Evolutionary conservation across 805 yeast genomes (phyloP).

Genomic region (Cyberlindnera euphorbiae): DNA sequence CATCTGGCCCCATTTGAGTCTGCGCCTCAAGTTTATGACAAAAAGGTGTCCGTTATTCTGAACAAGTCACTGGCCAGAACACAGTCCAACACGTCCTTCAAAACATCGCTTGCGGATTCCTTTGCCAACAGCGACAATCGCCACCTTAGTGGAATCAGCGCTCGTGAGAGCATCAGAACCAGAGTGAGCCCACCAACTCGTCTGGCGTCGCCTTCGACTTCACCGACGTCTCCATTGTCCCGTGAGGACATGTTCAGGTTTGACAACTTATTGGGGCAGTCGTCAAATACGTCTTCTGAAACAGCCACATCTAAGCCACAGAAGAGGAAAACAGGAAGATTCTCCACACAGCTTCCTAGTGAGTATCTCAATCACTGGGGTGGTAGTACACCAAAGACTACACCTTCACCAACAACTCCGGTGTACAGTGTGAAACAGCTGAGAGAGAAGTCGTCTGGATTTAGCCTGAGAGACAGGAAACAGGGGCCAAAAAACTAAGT

Average conservation of each 20-base stretch:
- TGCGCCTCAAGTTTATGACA: slow-evolving; percentile 75
- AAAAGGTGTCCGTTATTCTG: slow-evolving; percentile 70
- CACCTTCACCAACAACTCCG: slow-evolving; percentile 6
- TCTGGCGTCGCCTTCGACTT: slow-evolving; percentile 17
- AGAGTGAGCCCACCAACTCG: slow-evolving; percentile 10
- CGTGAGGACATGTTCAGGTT: slow-evolving; percentile 42
- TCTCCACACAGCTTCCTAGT: slow-evolving; percentile 16
- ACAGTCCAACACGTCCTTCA: slow-evolving; percentile 73
- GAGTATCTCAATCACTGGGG: slow-evolving; percentile 20
- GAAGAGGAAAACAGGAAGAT: slow-evolving; percentile 17
- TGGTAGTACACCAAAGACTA: slow-evolving; percentile 1
- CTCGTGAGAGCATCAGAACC: slow-evolving; percentile 12
- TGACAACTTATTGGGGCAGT: slow-evolving; percentile 31
- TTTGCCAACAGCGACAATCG: slow-evolving; percentile 32
- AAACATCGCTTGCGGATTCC: slow-evolving; percentile 69
- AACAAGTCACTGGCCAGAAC: slow-evolving; percentile 70
- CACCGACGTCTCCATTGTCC: slow-evolving; percentile 27
- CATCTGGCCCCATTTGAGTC: slow-evolving; percentile 54
- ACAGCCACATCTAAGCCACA: slow-evolving; percentile 5
- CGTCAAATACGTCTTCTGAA: background rate
- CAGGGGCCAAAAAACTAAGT: slow-evolving; percentile 2
- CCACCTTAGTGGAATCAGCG: slow-evolving; percentile 23
- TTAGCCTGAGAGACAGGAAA: slow-evolving; percentile 20
- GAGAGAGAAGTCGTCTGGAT: slow-evolving; percentile 25
- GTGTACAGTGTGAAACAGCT: slow-evolving; percentile 7